phyloP scores from a whole-genome alignment of 768 basidiomycete genomes.

The Amanita polypyramis region DNA sequence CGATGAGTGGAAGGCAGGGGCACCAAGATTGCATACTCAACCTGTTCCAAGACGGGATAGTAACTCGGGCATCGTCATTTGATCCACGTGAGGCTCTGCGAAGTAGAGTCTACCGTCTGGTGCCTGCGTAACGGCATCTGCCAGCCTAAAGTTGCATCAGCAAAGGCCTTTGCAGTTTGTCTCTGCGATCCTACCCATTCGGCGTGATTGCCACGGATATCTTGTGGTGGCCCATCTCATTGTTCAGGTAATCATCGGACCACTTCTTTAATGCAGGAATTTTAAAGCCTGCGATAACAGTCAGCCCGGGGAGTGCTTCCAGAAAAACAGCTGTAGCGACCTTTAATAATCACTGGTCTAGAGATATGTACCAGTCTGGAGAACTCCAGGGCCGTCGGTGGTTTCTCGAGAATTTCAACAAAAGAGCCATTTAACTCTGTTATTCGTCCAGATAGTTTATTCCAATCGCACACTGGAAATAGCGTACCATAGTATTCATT shows the following conservation, averaged over 20 bases:
- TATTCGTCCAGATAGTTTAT: neutral
- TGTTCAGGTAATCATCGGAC: constrained; percentile 52
- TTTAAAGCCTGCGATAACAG: constrained; percentile 30
- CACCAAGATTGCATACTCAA: constrained; percentile 10
- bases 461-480: neutral
- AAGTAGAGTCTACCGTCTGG: constrained; percentile 56
- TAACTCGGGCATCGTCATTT: constrained; percentile 55
- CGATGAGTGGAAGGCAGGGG: neutral
- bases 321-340: constrained; percentile 19
- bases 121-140: constrained; percentile 58
- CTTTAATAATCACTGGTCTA: constrained; percentile 66
- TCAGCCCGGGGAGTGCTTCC: neutral
- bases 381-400: constrained; percentile 64
- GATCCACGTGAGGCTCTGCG: constrained; percentile 59
- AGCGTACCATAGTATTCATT: constrained; percentile 31
- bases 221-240: constrained; percentile 37
- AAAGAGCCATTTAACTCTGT: constrained; percentile 10
- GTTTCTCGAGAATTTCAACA: constrained; percentile 35
- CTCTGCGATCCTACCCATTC: constrained; percentile 48
- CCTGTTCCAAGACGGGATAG: constrained; percentile 24
- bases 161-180: neutral
- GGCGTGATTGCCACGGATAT: constrained; percentile 79
- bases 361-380: constrained; percentile 55
- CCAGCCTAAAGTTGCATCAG: constrained; percentile 34
- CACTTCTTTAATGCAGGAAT: constrained; percentile 45